Percentiles rank a stretch among this genome's conserved stretches.
Evolutionary conservation across 345 rosid genomes (phyloP).

Genomic region (Isatis tinctoria): DNA sequence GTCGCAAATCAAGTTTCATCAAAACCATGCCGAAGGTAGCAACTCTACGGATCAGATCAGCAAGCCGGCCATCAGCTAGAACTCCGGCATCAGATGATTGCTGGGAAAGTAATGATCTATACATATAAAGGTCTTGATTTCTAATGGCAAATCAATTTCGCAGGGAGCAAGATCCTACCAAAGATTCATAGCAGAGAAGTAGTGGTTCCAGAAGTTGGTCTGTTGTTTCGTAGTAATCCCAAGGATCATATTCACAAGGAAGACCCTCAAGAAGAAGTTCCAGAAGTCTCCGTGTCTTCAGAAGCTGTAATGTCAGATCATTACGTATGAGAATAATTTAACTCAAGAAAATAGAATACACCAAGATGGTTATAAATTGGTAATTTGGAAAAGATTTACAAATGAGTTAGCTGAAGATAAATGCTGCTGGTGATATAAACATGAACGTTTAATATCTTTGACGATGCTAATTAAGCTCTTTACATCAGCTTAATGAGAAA

Average conservation of each 20-base stretch:
- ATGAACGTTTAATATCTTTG: background rate
- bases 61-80: slow-evolving; percentile 90
- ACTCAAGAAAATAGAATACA: background rate
- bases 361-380: background rate
- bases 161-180: slow-evolving; percentile 44
- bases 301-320: slow-evolving; percentile 51
- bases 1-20: slow-evolving; percentile 95
- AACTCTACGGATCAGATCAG: slow-evolving; percentile 90
- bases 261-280: slow-evolving; percentile 91
- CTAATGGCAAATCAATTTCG: background rate
- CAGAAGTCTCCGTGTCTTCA: slow-evolving; percentile 68
- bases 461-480: background rate
- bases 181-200: slow-evolving; percentile 81
- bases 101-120: slow-evolving; percentile 35
- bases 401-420: background rate
- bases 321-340: background rate
- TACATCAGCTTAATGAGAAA: background rate
- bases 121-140: background rate
- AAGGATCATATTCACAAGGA: slow-evolving; percentile 80
- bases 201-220: slow-evolving; percentile 84
- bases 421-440: background rate
- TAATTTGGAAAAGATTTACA: background rate
- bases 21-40: slow-evolving; percentile 87
- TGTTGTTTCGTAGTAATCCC: slow-evolving; percentile 72
- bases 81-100: slow-evolving; percentile 82